phyloP scores from a whole-genome alignment of 1,284 basidiomycete species.

The Pisolithus thermaeus region DNA sequence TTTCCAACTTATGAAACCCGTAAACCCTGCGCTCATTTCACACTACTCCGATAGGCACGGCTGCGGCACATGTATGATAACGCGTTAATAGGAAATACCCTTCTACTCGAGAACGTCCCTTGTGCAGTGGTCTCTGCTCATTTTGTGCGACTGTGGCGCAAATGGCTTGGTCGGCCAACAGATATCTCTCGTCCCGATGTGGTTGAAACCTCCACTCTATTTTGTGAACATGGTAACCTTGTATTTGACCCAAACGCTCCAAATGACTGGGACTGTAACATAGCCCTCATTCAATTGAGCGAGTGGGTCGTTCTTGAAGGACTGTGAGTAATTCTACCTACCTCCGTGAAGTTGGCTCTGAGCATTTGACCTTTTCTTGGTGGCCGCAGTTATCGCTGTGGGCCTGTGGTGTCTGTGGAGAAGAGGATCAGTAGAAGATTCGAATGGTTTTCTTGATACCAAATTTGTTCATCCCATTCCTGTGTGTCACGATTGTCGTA shows the following conservation, averaged over 20 bases:
- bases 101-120: slow-evolving; percentile 39
- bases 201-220: slow-evolving; percentile 55
- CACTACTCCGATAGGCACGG: slow-evolving; percentile 38
- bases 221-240: slow-evolving; percentile 66
- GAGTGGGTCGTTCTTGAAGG: slow-evolving; percentile 60
- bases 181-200: slow-evolving; percentile 50
- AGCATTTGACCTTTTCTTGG: slow-evolving; percentile 8
- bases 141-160: slow-evolving; percentile 62
- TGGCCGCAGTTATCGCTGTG: slow-evolving; percentile 49
- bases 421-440: slow-evolving; percentile 32
- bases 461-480: slow-evolving; percentile 43
- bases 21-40: slow-evolving; percentile 9
- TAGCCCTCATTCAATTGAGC: slow-evolving; percentile 48
- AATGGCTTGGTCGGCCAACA: slow-evolving; percentile 59
- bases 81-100: slow-evolving; percentile 40
- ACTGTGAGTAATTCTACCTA: slow-evolving; percentile 38
- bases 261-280: slow-evolving; percentile 48
- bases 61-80: slow-evolving; percentile 58
- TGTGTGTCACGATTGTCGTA: slow-evolving; percentile 58
- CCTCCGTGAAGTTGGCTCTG: neutral
- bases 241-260: slow-evolving; percentile 57
- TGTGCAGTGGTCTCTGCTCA: slow-evolving; percentile 55
- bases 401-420: slow-evolving; percentile 50
- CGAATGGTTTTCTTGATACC: slow-evolving; percentile 22
- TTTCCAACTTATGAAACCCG: slow-evolving; percentile 4